phyloP scores from a whole-genome alignment of 2,329 filamentous ascomycete genomes.

The Ascochyta pisi region DNA sequence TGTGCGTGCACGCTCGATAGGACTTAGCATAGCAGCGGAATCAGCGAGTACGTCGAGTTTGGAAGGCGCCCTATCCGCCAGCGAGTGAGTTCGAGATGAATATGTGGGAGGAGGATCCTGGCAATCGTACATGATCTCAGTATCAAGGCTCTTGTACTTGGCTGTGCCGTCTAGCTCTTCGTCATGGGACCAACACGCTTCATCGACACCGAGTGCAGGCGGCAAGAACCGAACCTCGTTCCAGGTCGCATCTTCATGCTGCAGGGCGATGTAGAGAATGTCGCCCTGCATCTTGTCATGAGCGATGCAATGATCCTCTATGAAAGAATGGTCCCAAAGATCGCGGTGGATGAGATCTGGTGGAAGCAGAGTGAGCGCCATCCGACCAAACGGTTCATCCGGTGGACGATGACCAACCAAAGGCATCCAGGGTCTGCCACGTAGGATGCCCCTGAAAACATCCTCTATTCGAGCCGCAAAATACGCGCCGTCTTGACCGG shows the following conservation, averaged over 20 bases:
- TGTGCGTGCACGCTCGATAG: conserved; percentile 40
- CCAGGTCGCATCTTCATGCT: conserved; percentile 51
- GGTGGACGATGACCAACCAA: conserved; percentile 48
- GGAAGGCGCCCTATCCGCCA: conserved; percentile 47
- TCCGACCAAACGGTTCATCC: conserved; percentile 49
- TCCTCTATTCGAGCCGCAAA: conserved; percentile 48
- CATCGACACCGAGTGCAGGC: conserved; percentile 39
- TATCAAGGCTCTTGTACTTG: conserved; percentile 48
- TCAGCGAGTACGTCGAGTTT: conserved; percentile 49
- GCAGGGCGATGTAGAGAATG: conserved; percentile 50
- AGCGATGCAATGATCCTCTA: conserved; percentile 51
- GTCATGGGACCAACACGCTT: conserved; percentile 50
- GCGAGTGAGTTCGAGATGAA: conserved; percentile 50
- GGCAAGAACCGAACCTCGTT: conserved; percentile 49
- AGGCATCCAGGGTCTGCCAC: conserved; percentile 51
- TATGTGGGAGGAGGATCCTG: conserved; percentile 52
- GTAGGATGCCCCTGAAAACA: conserved; percentile 46
- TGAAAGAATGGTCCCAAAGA: conserved; percentile 50
- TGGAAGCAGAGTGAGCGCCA: conserved; percentile 46
- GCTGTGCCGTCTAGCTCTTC: conserved; percentile 48
- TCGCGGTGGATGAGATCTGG: conserved; percentile 42
- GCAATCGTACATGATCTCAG: conserved; percentile 53
- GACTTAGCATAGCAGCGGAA: conserved; percentile 46
- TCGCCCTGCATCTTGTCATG: conserved; percentile 53
- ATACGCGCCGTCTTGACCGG: conserved; percentile 46